Percentiles rank a stretch among this genome's conserved stretches.
phyloP scores from a whole-genome alignment of 2,329 filamentous ascomycete species.

The Talaromyces islandicus region DNA sequence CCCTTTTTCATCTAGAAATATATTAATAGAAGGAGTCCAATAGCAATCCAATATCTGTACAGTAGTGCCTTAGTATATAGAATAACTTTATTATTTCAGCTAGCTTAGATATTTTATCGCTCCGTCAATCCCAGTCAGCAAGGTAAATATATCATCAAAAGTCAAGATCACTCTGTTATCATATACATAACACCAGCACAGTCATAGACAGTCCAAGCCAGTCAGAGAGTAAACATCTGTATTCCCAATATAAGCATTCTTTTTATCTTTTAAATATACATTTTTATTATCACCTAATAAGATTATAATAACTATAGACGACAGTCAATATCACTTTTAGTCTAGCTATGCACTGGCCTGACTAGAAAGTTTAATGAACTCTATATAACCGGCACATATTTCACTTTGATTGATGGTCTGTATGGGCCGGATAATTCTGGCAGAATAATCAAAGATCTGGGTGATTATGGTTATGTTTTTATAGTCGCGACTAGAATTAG shows the following conservation, averaged over 20 bases:
- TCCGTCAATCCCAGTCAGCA: slow-evolving; percentile 12
- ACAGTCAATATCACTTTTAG: slow-evolving; percentile 18
- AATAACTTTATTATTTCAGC: slow-evolving; percentile 7
- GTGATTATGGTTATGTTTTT: slow-evolving; percentile 25
- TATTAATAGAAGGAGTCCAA: slow-evolving; percentile 2
- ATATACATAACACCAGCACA: slow-evolving; percentile 9
- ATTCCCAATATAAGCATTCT: slow-evolving; percentile 16
- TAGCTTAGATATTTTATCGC: slow-evolving; percentile 5
- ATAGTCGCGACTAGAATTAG: slow-evolving; percentile 30
- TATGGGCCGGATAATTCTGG: slow-evolving; percentile 17
- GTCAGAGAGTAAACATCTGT: slow-evolving; percentile 17
- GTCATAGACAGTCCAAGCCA: slow-evolving; percentile 16
- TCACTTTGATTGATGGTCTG: slow-evolving; percentile 21
- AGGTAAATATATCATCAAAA: not conserved
- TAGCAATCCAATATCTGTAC: slow-evolving; percentile 14
- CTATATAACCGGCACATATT: slow-evolving; percentile 9
- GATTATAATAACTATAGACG: slow-evolving; percentile 11
- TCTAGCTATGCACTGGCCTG: slow-evolving; percentile 17
- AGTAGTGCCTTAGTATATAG: slow-evolving; percentile 11
- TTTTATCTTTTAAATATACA: slow-evolving; percentile 21
- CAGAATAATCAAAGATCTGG: slow-evolving; percentile 8
- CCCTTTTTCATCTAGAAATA: slow-evolving; percentile 4
- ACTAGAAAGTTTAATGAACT: slow-evolving; percentile 11
- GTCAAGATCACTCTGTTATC: slow-evolving; percentile 5
- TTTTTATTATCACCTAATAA: slow-evolving; percentile 23